Evolutionary conservation across 257 asterid species (phyloP), one percentile per base, ranked within the genome.

Genomic region (Handroanthus guayacan): DNA sequence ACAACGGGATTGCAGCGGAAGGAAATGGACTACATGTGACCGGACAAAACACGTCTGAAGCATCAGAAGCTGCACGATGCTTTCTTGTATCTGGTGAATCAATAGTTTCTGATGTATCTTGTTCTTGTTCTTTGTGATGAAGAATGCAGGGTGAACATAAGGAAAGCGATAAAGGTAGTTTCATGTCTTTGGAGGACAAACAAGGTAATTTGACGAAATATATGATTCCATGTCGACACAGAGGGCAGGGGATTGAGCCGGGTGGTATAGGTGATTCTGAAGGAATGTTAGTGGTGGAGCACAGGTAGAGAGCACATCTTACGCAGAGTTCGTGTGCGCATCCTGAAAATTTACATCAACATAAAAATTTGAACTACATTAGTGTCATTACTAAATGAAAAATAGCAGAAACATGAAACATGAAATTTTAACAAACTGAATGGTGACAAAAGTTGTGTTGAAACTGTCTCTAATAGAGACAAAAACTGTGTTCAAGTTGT

Each of bases 221-320:
- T 51, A 86, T 75, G 7, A 91, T 86, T 50, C 97, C 89, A 5
- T 86, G 86, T 71, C 97, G 80, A 77, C 98, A 94, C 41, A 94
- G 94, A 50, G 98, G 98, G 57, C 98, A 94, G 31, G 94, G 97
- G 48, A 91, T 79, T 82, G 92, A 91, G 60, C 97, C 97, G 12
- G 90, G 88, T 5, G 87, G 91, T 6, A 86, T 81, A 55, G 77
- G 72, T 74, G 85, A 74, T 77, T 86, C 95, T 1, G 91, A 82
- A 36, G 84, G 84, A 34, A 78, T 70, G 82, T 76, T 91, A 83
- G 90, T 87, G 62, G 92, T 88, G 7, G 97, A 89, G 87, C 97
- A 91, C 68, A 89, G 92, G 79, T 87, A 89, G 67, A 91, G 89
- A 18, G 94, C 95, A 68, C 97, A 91, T 78, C 88, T 89, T 62